Evolutionary conservation across 2,329 filamentous ascomycete species (phyloP).

Genomic region (Tolypocladium cylindrosporum): DNA sequence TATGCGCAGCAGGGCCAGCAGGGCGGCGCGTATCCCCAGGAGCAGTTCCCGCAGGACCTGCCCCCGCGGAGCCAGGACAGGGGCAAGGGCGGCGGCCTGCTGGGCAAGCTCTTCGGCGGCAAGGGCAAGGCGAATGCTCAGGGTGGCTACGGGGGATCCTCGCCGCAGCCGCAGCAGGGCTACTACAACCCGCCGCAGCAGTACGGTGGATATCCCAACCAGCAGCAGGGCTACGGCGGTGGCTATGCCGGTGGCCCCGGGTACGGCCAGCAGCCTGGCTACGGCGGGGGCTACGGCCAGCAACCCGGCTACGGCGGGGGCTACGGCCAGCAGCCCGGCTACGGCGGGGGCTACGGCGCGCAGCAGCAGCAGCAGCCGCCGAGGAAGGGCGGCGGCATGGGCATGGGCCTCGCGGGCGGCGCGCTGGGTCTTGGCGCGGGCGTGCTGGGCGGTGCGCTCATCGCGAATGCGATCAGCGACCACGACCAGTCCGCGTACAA

Average conservation of each 20-base stretch:
- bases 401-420: conserved; percentile 60
- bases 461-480: conserved; percentile 58
- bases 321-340: conserved; percentile 8
- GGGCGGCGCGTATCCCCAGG: conserved; percentile 13
- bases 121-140: conserved; percentile 23
- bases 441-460: conserved; percentile 64
- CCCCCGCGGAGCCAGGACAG: conserved; percentile 30
- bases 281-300: conserved; percentile 21
- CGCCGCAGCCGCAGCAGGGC: conserved; percentile 9
- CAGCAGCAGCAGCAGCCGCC: conserved; percentile 19
- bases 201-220: conserved; percentile 8
- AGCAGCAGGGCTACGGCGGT: conserved; percentile 2
- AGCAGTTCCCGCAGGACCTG: conserved; percentile 26
- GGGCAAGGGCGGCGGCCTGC: conserved; percentile 29
- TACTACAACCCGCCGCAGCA: conserved; percentile 18
- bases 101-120: conserved; percentile 40
- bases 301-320: not conserved
- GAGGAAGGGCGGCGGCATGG: conserved; percentile 24
- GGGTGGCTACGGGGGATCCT: conserved; percentile 14
- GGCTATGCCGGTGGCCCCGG: conserved; percentile 4
- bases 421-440: conserved; percentile 75
- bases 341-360: conserved; percentile 23
- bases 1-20: conserved; percentile 14
- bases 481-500: conserved; percentile 47
- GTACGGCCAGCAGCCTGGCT: conserved; percentile 15